Conservation (phyloP, 2,329 filamentous ascomycete species). For the Botryosphaeria agaves region DNA sequence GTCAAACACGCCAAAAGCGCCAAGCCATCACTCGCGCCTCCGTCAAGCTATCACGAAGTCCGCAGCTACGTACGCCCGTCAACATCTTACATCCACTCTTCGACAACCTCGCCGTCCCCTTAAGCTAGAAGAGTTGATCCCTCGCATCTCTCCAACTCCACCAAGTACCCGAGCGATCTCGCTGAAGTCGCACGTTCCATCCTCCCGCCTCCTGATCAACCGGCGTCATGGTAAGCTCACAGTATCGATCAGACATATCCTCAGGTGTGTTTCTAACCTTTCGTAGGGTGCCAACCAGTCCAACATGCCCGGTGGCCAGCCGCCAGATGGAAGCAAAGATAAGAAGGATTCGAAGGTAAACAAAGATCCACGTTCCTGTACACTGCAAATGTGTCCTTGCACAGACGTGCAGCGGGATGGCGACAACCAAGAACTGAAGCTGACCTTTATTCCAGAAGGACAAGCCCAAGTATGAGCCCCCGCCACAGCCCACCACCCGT, state of each 20-base stretch:
- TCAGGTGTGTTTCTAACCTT: background rate
- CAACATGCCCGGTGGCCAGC: conserved; percentile 58
- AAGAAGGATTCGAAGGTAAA: conserved; percentile 61
- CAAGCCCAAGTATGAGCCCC: conserved; percentile 99
- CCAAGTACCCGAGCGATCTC: too few relatives aligned
- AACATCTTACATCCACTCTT: too few relatives aligned
- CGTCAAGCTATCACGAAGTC: too few relatives aligned
- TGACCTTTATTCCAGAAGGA: conserved; percentile 95
- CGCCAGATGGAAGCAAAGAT: conserved; percentile 57
- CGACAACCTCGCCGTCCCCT: too few relatives aligned
- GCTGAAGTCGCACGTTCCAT: too few relatives aligned
- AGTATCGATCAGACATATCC: too few relatives aligned
- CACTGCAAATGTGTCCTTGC: background rate
- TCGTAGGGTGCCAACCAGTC: conserved; percentile 68
- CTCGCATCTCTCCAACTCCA: too few relatives aligned
- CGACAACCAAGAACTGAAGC: background rate
- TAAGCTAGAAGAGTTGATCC: too few relatives aligned
- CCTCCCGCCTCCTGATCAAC: background rate
- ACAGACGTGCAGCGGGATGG: background rate
- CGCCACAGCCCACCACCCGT: conserved; percentile 88
- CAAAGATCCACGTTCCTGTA: conserved; percentile 1
- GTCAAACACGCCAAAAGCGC: too few relatives aligned
- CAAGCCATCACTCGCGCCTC: too few relatives aligned
- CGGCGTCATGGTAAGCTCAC: conserved; percentile 1
- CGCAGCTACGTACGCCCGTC: too few relatives aligned